Evolutionary conservation across 441 rosid genomes (phyloP), one percentile per base, ranked within the genome.

Genomic region (Gossypium davidsonii): DNA sequence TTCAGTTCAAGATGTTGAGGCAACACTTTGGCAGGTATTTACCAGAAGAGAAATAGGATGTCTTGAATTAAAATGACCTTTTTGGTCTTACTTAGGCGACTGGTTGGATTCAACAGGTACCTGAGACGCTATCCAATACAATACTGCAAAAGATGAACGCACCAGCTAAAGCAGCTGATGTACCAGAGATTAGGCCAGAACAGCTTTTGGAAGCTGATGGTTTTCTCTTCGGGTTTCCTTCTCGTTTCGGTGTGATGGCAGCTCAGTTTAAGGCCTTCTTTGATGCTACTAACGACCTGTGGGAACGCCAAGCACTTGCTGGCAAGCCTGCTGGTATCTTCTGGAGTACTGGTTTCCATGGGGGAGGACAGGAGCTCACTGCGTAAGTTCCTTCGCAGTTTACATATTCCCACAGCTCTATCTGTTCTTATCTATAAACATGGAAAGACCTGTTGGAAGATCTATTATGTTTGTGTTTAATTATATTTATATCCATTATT

Each of bases 241-340:
- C 96, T 53, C 93, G 95, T 21, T 94, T 90, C 3, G 96, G 97
- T 1, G 89, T 94, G 60, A 94, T 91, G 98, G 92, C 98, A 3
- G 87, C 97, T 58, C 96, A 94, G 72, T 87, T 70, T 77, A 90
- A 89, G 85, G 90, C 96, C 6, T 94, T 94, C 84, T 91, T 90
- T 49, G 98, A 94, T 76, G 83, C 92, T 60, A 90, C 97, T 2
- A 17, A 20, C 21, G 83, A 86, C 49, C 81, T 87, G 56, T 94
- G 97, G 95, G 79, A 82, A 68, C 25, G 86, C 58, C 96, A 91
- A 74, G 89, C 89, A 71, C 97, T 91, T 6, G 95, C 98, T 0
- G 98, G 98, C 21, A 94, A 94, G 77, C 98, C 98, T 1, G 98
- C 97, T 0, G 97, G 98, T 57, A 87, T 94, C 82, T 94, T 91